Conservation (phyloP, 176 grass and related monocot genomes). For the Saccharum spontaneum region DNA sequence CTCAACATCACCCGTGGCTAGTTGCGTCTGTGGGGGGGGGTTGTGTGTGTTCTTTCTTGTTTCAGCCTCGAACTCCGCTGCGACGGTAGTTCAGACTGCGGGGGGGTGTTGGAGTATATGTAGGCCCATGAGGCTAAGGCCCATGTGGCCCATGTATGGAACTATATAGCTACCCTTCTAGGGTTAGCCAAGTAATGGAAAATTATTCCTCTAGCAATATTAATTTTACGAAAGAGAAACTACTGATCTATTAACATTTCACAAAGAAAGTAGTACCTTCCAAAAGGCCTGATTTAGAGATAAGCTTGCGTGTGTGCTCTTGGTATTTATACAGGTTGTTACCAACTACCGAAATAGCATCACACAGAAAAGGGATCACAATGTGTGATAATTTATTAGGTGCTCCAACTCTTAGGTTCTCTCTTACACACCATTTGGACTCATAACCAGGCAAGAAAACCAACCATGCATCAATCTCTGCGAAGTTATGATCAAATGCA, state of each 20-base stretch:
- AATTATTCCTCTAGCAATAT: too few species aligned
- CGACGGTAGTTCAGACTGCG: too few species aligned
- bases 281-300: constrained; percentile 51
- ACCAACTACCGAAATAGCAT: constrained; percentile 83
- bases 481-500: constrained; percentile 70
- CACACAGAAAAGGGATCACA: constrained; percentile 85
- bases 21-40: too few species aligned
- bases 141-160: too few species aligned
- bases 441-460: constrained; percentile 70
- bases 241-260: constrained; percentile 15
- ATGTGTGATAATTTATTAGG: constrained; percentile 61
- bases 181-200: too few species aligned
- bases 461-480: constrained; percentile 86
- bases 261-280: constrained; percentile 53
- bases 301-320: constrained; percentile 65
- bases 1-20: too few species aligned
- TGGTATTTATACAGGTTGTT: constrained; percentile 89
- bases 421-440: constrained; percentile 21
- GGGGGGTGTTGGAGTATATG: too few species aligned
- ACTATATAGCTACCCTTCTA: too few species aligned
- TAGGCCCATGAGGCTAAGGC: too few species aligned
- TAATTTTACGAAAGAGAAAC: not conserved
- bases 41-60: too few species aligned
- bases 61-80: too few species aligned
- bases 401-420: constrained; percentile 40